Evolutionary conservation across 371 early-diverging fungal species (phyloP).

Genomic region (Amoeboaphelidium occidentale): DNA sequence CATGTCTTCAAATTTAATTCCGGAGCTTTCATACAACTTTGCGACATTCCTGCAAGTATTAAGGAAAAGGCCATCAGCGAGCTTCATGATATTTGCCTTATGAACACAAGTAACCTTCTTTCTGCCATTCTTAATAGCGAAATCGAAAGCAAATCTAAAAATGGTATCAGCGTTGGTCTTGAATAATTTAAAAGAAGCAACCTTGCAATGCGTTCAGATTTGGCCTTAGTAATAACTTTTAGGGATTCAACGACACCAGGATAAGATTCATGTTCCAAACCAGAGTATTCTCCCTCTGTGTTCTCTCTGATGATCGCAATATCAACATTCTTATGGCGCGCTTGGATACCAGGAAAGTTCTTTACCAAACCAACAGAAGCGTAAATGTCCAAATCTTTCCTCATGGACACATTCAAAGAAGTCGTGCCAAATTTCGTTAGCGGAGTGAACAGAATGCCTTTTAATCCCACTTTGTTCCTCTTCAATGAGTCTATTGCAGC

Average conservation of each 20-base stretch:
- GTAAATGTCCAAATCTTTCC: slow-evolving; percentile 88
- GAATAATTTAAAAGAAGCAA: no score
- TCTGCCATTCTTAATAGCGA: slow-evolving; percentile 76
- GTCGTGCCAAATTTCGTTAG: slow-evolving; percentile 54
- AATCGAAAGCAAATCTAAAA: slow-evolving; percentile 93
- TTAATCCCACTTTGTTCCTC: slow-evolving; percentile 83
- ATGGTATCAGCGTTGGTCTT: no score
- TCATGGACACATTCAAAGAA: slow-evolving; percentile 78
- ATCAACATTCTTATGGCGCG: slow-evolving; percentile 72
- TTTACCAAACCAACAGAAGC: slow-evolving; percentile 58
- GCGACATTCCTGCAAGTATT: slow-evolving; percentile 76
- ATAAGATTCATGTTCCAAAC: slow-evolving; percentile 84
- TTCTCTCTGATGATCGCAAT: slow-evolving; percentile 94
- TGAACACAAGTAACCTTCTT: slow-evolving; percentile 93
- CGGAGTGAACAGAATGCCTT: slow-evolving; percentile 89
- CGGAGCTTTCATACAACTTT: slow-evolving; percentile 60
- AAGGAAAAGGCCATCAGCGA: slow-evolving; percentile 88
- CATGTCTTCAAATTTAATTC: slow-evolving; percentile 82
- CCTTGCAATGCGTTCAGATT: slow-evolving; percentile 92
- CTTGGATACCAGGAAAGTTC: slow-evolving; percentile 40
- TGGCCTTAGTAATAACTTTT: slow-evolving; percentile 75
- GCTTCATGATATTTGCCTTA: slow-evolving; percentile 98
- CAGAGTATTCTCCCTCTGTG: slow-evolving; percentile 96
- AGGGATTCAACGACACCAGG: slow-evolving; percentile 94
- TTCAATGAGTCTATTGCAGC: slow-evolving; percentile 66